Evolutionary conservation across 306 rosid species (phyloP).

Genomic region (Cotoneaster glaucophyllus): DNA sequence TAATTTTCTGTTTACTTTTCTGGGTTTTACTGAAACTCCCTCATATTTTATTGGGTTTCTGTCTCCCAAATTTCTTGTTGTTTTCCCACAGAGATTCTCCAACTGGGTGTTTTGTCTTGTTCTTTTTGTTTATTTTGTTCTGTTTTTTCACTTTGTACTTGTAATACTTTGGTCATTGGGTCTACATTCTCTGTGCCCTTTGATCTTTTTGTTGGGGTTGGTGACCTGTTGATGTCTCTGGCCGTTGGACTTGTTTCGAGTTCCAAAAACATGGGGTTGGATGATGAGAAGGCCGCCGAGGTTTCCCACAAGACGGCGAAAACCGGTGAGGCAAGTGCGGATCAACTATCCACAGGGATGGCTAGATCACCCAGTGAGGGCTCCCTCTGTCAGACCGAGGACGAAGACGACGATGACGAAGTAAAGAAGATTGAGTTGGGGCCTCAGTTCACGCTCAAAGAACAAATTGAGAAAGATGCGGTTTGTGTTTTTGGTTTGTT

Average conservation of each 20-base stretch:
- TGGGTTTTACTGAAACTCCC: slow-evolving; percentile 25
- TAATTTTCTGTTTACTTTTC: slow-evolving; percentile 19
- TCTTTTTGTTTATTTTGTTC: slow-evolving; percentile 2
- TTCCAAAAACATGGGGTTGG: slow-evolving; percentile 66
- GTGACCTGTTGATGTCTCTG: slow-evolving; percentile 47
- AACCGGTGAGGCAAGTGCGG: slow-evolving; percentile 28
- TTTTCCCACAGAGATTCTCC: slow-evolving; percentile 26
- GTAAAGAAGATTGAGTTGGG: slow-evolving; percentile 78
- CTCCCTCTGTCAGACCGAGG: slow-evolving; percentile 63
- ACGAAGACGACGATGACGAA: slow-evolving; percentile 82
- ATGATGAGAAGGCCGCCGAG: slow-evolving; percentile 39
- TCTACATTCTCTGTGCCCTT: slow-evolving; percentile 18
- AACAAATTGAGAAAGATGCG: slow-evolving; percentile 88
- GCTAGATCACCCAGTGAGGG: slow-evolving; percentile 46
- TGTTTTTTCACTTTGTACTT: background rate
- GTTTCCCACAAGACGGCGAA: slow-evolving; percentile 24
- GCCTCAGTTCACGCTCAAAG: slow-evolving; percentile 78
- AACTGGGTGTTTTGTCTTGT: slow-evolving; percentile 33
- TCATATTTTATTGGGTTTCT: slow-evolving; percentile 6
- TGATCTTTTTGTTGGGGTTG: slow-evolving; percentile 3
- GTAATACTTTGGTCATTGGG: slow-evolving; percentile 6
- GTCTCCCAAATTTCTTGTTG: slow-evolving; percentile 24
- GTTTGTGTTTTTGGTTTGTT: slow-evolving; percentile 22
- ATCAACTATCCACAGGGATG: slow-evolving; percentile 22
- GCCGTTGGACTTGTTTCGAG: slow-evolving; percentile 42